phyloP scores from a whole-genome alignment of 129 eudicot genomes.

The Lonicera japonica region DNA sequence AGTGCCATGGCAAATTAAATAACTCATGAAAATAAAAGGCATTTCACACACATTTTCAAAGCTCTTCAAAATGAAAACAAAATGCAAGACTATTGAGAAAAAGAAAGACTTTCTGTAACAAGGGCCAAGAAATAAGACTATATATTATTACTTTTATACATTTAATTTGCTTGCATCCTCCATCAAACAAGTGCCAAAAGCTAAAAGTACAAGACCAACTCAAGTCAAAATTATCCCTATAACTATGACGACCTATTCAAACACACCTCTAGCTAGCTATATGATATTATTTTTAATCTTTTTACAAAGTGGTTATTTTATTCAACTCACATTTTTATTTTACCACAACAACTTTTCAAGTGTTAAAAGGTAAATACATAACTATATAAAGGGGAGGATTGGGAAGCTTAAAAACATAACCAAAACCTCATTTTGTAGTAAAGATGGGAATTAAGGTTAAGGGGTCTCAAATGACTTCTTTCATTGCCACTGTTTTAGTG shows the following conservation, averaged over 20 bases:
- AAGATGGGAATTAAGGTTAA: constrained; percentile 24
- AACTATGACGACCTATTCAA: background rate
- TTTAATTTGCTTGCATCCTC: background rate
- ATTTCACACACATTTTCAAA: background rate
- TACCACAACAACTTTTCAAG: background rate
- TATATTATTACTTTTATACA: background rate
- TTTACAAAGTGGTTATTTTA: background rate
- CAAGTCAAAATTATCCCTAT: background rate
- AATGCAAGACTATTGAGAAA: too few species aligned
- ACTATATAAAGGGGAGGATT: constrained; percentile 28
- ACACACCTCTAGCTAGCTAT: too few species aligned
- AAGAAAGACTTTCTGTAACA: background rate
- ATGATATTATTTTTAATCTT: too few species aligned
- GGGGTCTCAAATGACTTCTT: constrained; percentile 32
- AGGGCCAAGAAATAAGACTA: background rate
- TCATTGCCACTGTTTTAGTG: constrained; percentile 32
- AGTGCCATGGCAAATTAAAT: too few species aligned
- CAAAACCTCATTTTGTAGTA: constrained; percentile 19
- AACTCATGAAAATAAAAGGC: background rate
- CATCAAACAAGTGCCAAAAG: background rate
- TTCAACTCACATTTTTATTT: background rate
- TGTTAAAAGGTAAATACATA: background rate
- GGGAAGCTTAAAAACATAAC: constrained; percentile 19
- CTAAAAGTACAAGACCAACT: background rate
- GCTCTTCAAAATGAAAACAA: background rate